Evolutionary conservation across 176 grass and related monocot species (phyloP), one percentile per base, ranked within the genome.

Genomic region (Oryza officinalis): DNA sequence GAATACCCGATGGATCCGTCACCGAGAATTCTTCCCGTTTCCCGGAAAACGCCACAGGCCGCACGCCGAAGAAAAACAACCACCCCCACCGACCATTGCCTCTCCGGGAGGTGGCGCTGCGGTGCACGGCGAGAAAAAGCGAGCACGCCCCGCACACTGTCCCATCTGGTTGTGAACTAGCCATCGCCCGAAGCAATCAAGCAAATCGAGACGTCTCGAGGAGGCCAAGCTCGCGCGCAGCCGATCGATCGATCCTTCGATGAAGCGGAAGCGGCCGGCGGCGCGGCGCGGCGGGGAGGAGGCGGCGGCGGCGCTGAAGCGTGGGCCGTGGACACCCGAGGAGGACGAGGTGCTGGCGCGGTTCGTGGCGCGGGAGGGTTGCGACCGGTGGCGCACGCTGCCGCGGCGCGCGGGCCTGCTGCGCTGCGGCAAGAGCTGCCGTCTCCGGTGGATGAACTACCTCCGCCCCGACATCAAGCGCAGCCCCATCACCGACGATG

Each of bases 371-470:
- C 76, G 70, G 23, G 94, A 97, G 47, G 94, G 94, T 5, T 90
- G 92, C 18, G 94, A 92, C 3, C 65, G 78, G 83, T 97, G 94
- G 94, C 92, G 94, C 68, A 86, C 83, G 35, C 88, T 97, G 83
- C 94, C 94, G 20, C 91, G 79, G 40, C 88, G 92, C 26, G 94
- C 94, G 8, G 92, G 94, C 22, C 87, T 97, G 63, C 67, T 90
- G 17, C 85, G 94, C 2, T 97, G 94, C 82, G 94, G 94, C 9
- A 97, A 97, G 94, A 97, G 94, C 78, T 97, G 94, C 88, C 74
- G 94, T 22, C 87, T 97, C 17, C 82, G 88, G 15, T 97, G 94
- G 94, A 92, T 97, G 94, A 97, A 97, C 82, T 97, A 97, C 86
- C 92, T 97, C 68, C 27, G 92, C 41, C 92, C 94, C 12, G 83